Base-by-base conservation (phyloP, 2,329 filamentous ascomycete genomes). In the Pyrenophora seminiperda region DNA sequence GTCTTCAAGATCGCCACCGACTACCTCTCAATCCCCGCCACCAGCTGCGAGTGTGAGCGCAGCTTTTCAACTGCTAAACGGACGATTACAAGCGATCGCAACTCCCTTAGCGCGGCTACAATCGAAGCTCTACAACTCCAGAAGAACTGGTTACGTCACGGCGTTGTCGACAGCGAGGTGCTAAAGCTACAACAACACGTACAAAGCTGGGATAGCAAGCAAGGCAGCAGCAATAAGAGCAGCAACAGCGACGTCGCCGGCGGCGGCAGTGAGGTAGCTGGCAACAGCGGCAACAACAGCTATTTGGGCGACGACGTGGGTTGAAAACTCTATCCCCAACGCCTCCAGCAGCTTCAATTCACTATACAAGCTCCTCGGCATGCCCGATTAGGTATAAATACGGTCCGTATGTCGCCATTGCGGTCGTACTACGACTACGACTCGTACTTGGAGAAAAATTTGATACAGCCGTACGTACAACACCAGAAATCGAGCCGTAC, bases 1-100 rank as follows among this genome's bases (percentile, higher is more conserved):
- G 13, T 56, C 13, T 53, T 39, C 29, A 52, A 56, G 30, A 53
- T 56, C 6, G 49, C 53, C 10, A 24, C 47, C 7, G 20, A 56
- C 32, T 42, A 36, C 41, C 53, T 56, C 19, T 50, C 20, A 4
- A 41, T 53, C 18, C 53, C 37, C 22, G 18, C 36, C 18, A 56
- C 53, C 4, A 44, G 22, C 18, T 53, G 33, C 31, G 29, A 50
- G 31, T 54, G 47, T 41, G 22, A 54, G 52, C 48, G 43, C 32
- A 34, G 11, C 41, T 53, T 56, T 19, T 45, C 18, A 32, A 34
- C 40, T 6, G 49, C 44, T 10, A 39, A 39, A 40, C 40, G 27
- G 22, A 53, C 49, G 15, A 49, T 56, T 32, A 53, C 41, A 20
- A 32, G 17, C 19, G 45, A 53, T 47, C 24, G 45, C 20, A 39